Conservation (phyloP, 2,329 filamentous ascomycete genomes). For the Colletotrichum acutatum region DNA sequence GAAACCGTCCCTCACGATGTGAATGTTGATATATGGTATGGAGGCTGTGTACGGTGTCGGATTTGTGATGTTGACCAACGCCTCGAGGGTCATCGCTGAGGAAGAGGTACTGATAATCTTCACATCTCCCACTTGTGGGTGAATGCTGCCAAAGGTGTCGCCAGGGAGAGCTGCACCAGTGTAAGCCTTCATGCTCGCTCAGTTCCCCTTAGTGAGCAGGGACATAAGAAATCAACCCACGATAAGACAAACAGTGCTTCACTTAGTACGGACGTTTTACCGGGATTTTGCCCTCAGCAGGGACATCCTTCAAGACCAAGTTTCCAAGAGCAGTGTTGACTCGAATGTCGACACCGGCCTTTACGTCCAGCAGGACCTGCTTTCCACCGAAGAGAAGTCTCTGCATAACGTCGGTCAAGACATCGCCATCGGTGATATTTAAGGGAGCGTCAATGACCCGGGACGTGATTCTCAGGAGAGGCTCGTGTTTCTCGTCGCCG, state of each 20-base stretch:
- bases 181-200: conserved; percentile 45
- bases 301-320: conserved; percentile 84
- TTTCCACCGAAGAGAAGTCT: conserved; percentile 80
- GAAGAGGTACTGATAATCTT: conserved; percentile 78
- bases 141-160: conserved; percentile 58
- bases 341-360: conserved; percentile 84
- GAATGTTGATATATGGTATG: conserved; percentile 83
- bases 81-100: conserved; percentile 76
- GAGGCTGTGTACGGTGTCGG: conserved; percentile 86
- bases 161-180: conserved; percentile 65
- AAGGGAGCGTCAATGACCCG: conserved; percentile 82
- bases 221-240: conserved; percentile 34
- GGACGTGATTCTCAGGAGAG: conserved; percentile 79
- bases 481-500: conserved; percentile 64
- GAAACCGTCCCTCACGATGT: conserved; percentile 78
- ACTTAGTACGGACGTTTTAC: conserved; percentile 89
- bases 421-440: conserved; percentile 80
- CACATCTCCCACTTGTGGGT: conserved; percentile 76
- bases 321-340: conserved; percentile 84
- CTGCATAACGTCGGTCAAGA: conserved; percentile 85
- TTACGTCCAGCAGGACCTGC: conserved; percentile 76
- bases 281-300: conserved; percentile 85
- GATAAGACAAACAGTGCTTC: conserved; percentile 54
- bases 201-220: conserved; percentile 14
- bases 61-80: conserved; percentile 86